Base-by-base conservation (phyloP, 2,329 filamentous ascomycete species). In the Alternaria sp. region DNA sequence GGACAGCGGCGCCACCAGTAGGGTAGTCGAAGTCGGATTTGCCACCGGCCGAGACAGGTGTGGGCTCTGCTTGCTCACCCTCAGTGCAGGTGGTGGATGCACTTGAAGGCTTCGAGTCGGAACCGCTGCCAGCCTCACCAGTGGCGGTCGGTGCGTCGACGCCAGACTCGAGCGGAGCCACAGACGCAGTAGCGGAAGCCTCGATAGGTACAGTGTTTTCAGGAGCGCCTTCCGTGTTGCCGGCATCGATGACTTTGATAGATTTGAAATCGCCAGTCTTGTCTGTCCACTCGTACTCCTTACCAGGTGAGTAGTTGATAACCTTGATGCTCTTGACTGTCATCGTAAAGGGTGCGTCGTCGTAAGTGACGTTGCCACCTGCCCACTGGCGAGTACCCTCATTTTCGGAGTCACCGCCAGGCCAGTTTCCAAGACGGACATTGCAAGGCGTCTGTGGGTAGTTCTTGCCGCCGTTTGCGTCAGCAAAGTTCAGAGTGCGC, bases 401-500 rank as follows among this genome's bases (percentile, higher is more conserved):
- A 36, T 80, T 74, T 55, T 78, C 75, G 4, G 78, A 75, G 52
- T 80, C 78, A 65, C 83, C 84, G 51, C 80, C 81, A 33, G 79
- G 78, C 80, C 80, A 82, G 72, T 78, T 80, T 46, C 80, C 80
- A 23, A 82, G 71, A 60, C 72, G 73, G 24, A 78, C 69, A 40
- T 86, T 85, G 87, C 90, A 90, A 1, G 91, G 91, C 0, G 90
- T 93, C 73, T 94, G 91, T 0, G 91, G 91, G 74, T 86, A 93
- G 72, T 85, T 84, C 49, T 83, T 74, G 11, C 87, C 86, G 65
- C 83, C 83, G 45, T 84, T 79, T 56, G 81, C 77, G 50, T 90
- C 86, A 24, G 78, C 79, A 55, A 86, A 85, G 8, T 82, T 74
- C n/a, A 91, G 80, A 1, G 84, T 88, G 61, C 91, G 87, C 51